phyloP scores from a whole-genome alignment of 169 alveolate genomes.

The Plasmodium blacklocki region DNA sequence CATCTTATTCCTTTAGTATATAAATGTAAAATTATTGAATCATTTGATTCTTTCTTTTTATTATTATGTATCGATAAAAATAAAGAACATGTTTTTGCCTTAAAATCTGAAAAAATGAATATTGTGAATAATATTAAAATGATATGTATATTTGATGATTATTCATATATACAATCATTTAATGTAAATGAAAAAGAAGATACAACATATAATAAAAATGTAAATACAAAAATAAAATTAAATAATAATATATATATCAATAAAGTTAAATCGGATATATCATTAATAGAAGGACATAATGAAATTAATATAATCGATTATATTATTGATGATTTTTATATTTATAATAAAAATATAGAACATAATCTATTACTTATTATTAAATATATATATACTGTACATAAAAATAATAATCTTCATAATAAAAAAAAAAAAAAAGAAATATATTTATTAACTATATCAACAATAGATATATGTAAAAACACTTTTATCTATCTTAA shows the following conservation, averaged over 20 bases:
- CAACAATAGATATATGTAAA: conserved; percentile 60
- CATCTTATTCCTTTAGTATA: conserved; percentile 34
- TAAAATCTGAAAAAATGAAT: conserved; percentile 52
- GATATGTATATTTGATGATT: conserved; percentile 66
- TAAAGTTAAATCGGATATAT: conserved; percentile 28
- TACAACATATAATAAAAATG: not conserved
- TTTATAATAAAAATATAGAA: conserved; percentile 32
- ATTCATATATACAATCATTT: not conserved
- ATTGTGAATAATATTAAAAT: conserved; percentile 64
- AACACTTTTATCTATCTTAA: conserved; percentile 32
- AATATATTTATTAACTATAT: conserved; percentile 18
- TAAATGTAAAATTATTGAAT: conserved; percentile 45
- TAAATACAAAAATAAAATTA: conserved; percentile 1
- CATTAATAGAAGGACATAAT: conserved; percentile 6
- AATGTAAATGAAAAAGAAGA: not conserved
- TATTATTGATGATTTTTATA: conserved; percentile 37
- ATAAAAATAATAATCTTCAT: not conserved
- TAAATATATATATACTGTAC: conserved; percentile 20
- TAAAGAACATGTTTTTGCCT: conserved; percentile 32
- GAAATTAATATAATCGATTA: conserved; percentile 22
- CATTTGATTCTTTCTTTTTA: conserved; percentile 65
- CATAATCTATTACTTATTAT: conserved; percentile 37
- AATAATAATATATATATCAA: conserved; percentile 40
- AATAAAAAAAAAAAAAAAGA: conserved; percentile 23
- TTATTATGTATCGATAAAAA: conserved; percentile 54